A percentile compares a stretch with the other conserved stretches of the same genome.
phyloP scores from a whole-genome alignment of 371 early-diverging fungal genomes.

The Coemansia sp. region DNA sequence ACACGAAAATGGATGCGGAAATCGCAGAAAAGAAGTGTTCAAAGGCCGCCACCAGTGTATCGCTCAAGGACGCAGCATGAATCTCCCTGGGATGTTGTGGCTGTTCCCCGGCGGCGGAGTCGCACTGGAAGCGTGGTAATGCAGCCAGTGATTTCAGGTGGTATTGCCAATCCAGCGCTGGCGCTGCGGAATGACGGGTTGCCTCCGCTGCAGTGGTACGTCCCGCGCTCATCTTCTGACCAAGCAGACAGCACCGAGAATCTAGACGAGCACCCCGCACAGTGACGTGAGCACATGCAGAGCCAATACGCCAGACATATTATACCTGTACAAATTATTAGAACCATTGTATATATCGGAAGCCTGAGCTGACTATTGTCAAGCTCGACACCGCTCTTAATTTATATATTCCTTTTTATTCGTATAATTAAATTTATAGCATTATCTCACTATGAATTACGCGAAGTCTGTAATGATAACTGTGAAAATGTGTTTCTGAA shows the following conservation, averaged over 20 bases:
- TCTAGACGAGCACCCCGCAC: background rate
- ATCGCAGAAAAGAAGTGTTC: background rate
- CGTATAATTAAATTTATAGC: background rate
- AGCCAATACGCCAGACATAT: background rate
- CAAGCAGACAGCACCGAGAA: background rate
- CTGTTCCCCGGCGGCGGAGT: conserved; percentile 13
- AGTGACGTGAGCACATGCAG: background rate
- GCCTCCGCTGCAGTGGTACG: conserved; percentile 34
- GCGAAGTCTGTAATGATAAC: background rate
- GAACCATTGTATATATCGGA: background rate
- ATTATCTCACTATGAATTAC: background rate
- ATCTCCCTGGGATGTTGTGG: conserved; percentile 30
- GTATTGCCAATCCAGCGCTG: conserved; percentile 15
- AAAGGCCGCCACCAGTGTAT: conserved; percentile 9
- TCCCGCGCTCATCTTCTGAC: conserved; percentile 10
- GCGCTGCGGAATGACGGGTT: conserved; percentile 39
- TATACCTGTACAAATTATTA: background rate
- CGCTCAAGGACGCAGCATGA: conserved; percentile 26
- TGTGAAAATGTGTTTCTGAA: background rate
- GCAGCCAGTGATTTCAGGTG: conserved; percentile 1
- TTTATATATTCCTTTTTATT: background rate
- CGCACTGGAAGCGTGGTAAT: background rate
- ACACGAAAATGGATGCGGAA: conserved; percentile 13
- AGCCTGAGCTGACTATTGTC: background rate
- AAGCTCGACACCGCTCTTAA: background rate